phyloP scores from a whole-genome alignment of 352 stramenopile species.

The Phytophthora macrochlamydospora region DNA sequence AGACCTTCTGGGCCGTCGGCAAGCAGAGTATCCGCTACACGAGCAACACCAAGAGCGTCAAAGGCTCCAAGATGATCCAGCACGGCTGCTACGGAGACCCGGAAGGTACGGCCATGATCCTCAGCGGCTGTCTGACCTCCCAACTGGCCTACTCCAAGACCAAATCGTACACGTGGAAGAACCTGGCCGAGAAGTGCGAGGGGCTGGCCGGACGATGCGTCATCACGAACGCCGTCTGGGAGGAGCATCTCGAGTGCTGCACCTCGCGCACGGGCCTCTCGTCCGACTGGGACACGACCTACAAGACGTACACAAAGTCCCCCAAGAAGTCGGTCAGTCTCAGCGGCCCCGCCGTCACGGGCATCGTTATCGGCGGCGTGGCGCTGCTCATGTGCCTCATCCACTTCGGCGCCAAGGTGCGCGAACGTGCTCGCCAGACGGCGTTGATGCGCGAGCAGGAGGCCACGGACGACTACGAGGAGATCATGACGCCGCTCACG shows the following conservation, averaged over 20 bases:
- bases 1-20: conserved; percentile 85
- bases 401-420: conserved; percentile 85
- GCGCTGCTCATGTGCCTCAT: conserved; percentile 79
- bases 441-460: conserved; percentile 89
- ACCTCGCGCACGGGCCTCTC: conserved; percentile 51
- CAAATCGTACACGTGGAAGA: conserved; percentile 84
- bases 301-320: conserved; percentile 69
- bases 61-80: conserved; percentile 86
- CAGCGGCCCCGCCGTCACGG: conserved; percentile 71
- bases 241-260: conserved; percentile 85
- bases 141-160: conserved; percentile 79
- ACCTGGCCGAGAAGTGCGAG: conserved; percentile 80
- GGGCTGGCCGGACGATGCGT: conserved; percentile 78
- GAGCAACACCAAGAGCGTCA: conserved; percentile 69
- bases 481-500: conserved; percentile 91
- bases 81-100: conserved; percentile 81
- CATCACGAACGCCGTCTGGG: conserved; percentile 88
- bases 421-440: conserved; percentile 79
- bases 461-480: conserved; percentile 89
- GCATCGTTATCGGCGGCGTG: conserved; percentile 86
- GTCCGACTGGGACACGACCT: conserved; percentile 77
- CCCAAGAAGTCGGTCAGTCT: conserved; percentile 55
- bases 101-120: conserved; percentile 61
- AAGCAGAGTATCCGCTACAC: conserved; percentile 81
- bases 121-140: conserved; percentile 80